phyloP scores from a whole-genome alignment of 1,284 basidiomycete genomes.

The Paramarasmius palmivorus region DNA sequence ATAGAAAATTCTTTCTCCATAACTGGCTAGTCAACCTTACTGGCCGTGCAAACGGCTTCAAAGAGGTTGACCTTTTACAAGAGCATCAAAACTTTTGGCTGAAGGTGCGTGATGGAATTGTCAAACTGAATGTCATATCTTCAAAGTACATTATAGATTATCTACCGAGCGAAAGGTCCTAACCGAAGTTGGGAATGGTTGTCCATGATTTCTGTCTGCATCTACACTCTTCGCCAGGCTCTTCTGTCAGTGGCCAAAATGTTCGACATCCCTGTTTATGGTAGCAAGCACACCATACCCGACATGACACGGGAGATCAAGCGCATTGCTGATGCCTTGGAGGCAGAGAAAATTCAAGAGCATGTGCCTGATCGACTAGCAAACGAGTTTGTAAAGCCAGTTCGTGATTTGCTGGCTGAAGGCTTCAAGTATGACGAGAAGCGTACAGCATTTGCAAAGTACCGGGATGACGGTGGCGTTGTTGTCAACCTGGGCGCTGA shows the following conservation, averaged over 20 bases:
- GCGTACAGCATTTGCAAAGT: no score
- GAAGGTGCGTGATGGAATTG: no score
- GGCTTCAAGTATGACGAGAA: constrained; percentile 15
- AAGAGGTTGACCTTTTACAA: constrained; percentile 17
- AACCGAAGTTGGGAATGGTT: constrained; percentile 24
- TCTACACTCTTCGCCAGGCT: constrained; percentile 18
- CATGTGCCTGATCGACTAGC: constrained; percentile 4
- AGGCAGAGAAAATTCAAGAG: constrained; percentile 13
- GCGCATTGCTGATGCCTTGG: constrained; percentile 6
- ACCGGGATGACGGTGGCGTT: no score
- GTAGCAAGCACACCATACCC: constrained; percentile 17
- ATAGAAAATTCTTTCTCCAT: constrained; percentile 9
- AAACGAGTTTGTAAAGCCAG: constrained; percentile 5
- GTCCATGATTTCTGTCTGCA: constrained; percentile 20
- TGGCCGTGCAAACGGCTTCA: constrained; percentile 5
- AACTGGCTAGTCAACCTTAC: constrained; percentile 14
- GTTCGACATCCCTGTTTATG: constrained; percentile 16
- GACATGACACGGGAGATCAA: constrained; percentile 14
- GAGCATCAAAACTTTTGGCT: constrained; percentile 21
- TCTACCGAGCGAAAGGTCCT: constrained; percentile 20
- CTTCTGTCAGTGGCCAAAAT: constrained; percentile 17
- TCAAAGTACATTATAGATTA: no score
- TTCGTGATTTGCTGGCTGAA: constrained; percentile 15
- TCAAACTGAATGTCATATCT: no score
- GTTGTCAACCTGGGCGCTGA: no score